These are phyloP conservation scores for Tylopilus intermedius DNA, from an alignment of 768 basidiomycete species.

Conservation along the genomic window DNA sequence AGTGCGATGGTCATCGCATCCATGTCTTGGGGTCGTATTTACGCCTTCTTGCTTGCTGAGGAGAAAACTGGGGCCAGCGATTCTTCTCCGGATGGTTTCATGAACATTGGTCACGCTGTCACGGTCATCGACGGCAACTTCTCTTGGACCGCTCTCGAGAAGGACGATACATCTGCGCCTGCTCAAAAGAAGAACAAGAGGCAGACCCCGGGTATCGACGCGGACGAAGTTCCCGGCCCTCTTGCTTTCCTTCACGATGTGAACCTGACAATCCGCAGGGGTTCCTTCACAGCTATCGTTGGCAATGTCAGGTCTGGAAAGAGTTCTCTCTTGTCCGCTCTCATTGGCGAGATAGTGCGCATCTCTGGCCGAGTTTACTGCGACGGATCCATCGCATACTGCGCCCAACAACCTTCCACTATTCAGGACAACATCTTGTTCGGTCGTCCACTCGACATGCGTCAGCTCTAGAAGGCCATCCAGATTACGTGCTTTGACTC, in stretches of 20 bases:
- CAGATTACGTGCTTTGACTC: constrained; percentile 26
- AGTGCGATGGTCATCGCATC: constrained; percentile 24
- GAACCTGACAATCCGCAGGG: constrained; percentile 17
- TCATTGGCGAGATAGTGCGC: constrained; percentile 28
- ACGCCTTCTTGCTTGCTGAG: constrained; percentile 24
- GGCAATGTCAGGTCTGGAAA: constrained; percentile 27
- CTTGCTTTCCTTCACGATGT: constrained; percentile 18
- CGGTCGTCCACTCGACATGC: constrained; percentile 25
- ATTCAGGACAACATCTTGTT: constrained; percentile 32
- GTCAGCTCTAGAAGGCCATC: constrained; percentile 24
- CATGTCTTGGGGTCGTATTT: constrained; percentile 28
- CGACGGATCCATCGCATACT: constrained; percentile 28
- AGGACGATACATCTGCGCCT: not conserved
- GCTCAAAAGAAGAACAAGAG: constrained; percentile 1
- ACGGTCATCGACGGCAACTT: constrained; percentile 20
- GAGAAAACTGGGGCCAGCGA: constrained; percentile 15
- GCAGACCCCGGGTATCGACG: constrained; percentile 8
- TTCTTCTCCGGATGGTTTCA: not conserved
- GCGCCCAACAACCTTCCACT: constrained; percentile 29
- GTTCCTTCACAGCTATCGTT: constrained; percentile 25
- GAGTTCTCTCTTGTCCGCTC: constrained; percentile 28
- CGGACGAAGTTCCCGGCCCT: constrained; percentile 7
- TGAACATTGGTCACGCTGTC: constrained; percentile 18
- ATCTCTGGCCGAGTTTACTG: constrained; percentile 22
- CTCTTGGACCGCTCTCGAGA: constrained; percentile 22